Evolutionary conservation across 2,329 filamentous ascomycete species (phyloP).

Genomic region (Fusarium musae): DNA sequence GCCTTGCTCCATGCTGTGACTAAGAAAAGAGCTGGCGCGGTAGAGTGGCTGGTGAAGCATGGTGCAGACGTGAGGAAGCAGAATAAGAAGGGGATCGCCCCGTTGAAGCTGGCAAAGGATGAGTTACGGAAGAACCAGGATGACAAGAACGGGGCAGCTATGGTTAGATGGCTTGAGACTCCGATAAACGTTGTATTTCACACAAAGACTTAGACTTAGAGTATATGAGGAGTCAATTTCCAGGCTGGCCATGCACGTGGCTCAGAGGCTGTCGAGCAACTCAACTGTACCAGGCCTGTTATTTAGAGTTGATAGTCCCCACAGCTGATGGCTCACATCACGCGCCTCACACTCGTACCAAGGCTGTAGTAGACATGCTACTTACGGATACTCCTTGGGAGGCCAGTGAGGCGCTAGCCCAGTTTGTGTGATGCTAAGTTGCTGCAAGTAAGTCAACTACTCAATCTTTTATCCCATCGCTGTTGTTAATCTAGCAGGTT

Average conservation of each 20-base stretch:
- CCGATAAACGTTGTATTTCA: not conserved
- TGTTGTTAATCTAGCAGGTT: fast-evolving
- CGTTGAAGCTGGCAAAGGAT: not conserved
- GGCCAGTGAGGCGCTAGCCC: fast-evolving
- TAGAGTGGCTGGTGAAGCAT: not conserved
- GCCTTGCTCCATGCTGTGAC: not conserved
- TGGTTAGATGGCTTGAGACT: not conserved
- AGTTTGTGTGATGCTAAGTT: fast-evolving
- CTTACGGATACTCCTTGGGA: not conserved
- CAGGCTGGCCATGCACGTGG: fast-evolving
- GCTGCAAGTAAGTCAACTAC: fast-evolving
- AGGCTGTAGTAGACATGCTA: fast-evolving
- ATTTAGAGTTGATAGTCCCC: too few species aligned
- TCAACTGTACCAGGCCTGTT: fast-evolving
- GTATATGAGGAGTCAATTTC: fast-evolving
- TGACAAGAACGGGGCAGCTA: not conserved
- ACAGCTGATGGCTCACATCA: too few species aligned
- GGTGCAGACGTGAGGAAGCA: not conserved
- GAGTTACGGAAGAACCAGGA: not conserved
- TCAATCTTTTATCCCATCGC: fast-evolving
- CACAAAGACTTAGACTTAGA: not conserved
- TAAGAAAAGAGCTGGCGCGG: not conserved
- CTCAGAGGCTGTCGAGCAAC: not conserved
- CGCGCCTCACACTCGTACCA: fast-evolving
- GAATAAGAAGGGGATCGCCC: not conserved